Evolutionary conservation across 2,329 filamentous ascomycete species (phyloP).

Genomic region (Aureobasidium namibiae): DNA sequence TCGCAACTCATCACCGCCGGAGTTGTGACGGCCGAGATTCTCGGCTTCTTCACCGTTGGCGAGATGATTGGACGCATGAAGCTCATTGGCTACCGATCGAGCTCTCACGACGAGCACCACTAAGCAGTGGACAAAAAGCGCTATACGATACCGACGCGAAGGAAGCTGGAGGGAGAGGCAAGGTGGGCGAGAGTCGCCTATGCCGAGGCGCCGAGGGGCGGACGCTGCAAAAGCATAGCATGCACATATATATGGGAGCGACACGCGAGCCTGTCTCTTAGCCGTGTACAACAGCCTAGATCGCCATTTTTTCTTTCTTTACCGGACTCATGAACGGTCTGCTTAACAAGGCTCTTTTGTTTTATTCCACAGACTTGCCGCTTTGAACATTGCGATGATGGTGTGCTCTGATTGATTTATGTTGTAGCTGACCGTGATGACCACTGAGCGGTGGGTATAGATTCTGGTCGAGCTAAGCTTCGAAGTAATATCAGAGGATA

Average conservation of each 20-base stretch:
- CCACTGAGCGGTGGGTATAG: not conserved
- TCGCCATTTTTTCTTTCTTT: conserved; percentile 7
- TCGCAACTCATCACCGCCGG: conserved; percentile 64
- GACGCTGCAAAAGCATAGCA: conserved; percentile 5
- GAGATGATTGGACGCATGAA: conserved; percentile 96
- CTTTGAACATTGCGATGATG: not conserved
- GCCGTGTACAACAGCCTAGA: conserved; percentile 13
- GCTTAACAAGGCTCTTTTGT: not conserved
- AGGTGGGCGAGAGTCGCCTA: not conserved
- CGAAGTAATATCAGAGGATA: not conserved
- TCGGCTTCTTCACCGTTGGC: conserved; percentile 96
- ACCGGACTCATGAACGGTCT: conserved; percentile 6
- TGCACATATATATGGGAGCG: conserved; percentile 4
- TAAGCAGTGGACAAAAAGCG: not conserved
- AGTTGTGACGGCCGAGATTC: conserved; percentile 73
- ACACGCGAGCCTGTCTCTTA: conserved; percentile 4
- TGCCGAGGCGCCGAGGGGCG: conserved; percentile 1
- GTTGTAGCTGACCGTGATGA: not conserved
- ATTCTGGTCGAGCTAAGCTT: not conserved
- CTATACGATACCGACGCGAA: conserved; percentile 5
- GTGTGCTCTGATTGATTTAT: not conserved
- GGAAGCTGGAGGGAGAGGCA: not conserved
- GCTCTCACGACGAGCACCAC: conserved; percentile 12
- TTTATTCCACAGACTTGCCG: not conserved
- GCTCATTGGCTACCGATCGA: conserved; percentile 70